phyloP scores from a whole-genome alignment of 1,139 yeast genomes.

The Lodderomyces parapsilosis region DNA sequence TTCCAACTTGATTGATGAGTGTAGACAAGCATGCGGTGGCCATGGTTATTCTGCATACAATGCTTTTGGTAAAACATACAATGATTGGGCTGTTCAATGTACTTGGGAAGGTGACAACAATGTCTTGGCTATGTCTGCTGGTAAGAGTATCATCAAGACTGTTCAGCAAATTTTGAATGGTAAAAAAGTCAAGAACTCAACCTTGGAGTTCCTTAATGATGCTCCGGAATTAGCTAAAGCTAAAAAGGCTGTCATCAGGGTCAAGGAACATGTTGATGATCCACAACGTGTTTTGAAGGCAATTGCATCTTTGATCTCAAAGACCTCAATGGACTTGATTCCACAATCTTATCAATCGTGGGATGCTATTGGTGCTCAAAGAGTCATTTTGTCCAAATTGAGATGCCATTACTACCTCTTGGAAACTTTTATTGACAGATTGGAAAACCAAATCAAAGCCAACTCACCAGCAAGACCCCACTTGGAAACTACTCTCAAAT shows the following conservation, averaged over 20 bases:
- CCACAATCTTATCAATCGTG: slow-evolving; percentile 15
- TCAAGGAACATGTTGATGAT: slow-evolving; percentile 15
- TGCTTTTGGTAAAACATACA: slow-evolving; percentile 85
- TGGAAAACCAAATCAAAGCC: slow-evolving; percentile 14
- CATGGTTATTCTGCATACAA: slow-evolving; percentile 91
- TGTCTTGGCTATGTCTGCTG: slow-evolving; percentile 79
- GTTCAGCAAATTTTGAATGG: slow-evolving; percentile 28
- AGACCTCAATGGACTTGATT: slow-evolving; percentile 15
- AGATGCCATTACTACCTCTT: slow-evolving; percentile 39
- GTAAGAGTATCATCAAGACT: slow-evolving; percentile 68
- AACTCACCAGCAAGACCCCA: slow-evolving; percentile 16
- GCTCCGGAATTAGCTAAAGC: slow-evolving; percentile 15
- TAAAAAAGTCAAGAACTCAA: slow-evolving; percentile 13
- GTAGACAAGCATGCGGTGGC: slow-evolving; percentile 97
- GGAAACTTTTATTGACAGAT: slow-evolving; percentile 30
- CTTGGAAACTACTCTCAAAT: slow-evolving; percentile 14
- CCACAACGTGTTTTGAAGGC: slow-evolving; percentile 16
- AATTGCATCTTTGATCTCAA: slow-evolving; percentile 14
- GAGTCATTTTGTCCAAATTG: slow-evolving; percentile 60
- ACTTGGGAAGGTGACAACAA: slow-evolving; percentile 98
- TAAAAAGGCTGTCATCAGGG: slow-evolving; percentile 16
- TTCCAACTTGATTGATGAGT: slow-evolving; percentile 76
- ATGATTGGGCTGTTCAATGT: slow-evolving; percentile 94
- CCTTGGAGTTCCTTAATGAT: slow-evolving; percentile 17
- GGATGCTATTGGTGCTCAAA: slow-evolving; percentile 50